A percentile compares a stretch with the other conserved stretches of the same genome.
Evolutionary conservation across 371 early-diverging fungal species (phyloP).

Genomic region (Rhizomucor miehei): DNA sequence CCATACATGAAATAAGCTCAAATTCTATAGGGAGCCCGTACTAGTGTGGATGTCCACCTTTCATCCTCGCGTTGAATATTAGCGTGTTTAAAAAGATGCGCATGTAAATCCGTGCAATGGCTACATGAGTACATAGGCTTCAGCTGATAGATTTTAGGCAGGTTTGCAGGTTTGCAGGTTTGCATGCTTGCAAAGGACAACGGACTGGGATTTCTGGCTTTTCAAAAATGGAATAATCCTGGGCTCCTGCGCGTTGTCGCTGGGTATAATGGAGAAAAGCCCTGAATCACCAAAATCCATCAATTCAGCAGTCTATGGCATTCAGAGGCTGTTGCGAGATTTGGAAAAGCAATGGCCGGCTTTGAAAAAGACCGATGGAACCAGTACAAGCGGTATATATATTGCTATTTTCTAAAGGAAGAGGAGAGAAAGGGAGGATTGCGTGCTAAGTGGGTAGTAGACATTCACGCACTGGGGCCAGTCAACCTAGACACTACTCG

Average conservation of each 20-base stretch:
- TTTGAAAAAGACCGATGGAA: conserved; percentile 7
- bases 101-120: no score
- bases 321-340: conserved; percentile 27
- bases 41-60: no score
- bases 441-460: conserved; percentile 1
- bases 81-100: no score
- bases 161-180: no score
- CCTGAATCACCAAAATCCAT: conserved; percentile 28
- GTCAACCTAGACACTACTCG: conserved; percentile 49
- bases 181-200: no score
- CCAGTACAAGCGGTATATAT: conserved; percentile 2
- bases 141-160: no score
- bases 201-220: background rate
- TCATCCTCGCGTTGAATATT: no score
- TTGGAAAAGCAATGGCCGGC: conserved; percentile 25
- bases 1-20: no score
- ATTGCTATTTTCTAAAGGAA: background rate
- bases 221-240: background rate
- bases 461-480: conserved; percentile 52
- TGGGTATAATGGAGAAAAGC: conserved; percentile 6
- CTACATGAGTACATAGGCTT: no score
- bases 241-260: background rate
- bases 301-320: conserved; percentile 35
- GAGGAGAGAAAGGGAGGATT: no score
- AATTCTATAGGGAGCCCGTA: no score